A percentile compares a stretch with the other conserved stretches of the same genome.
phyloP scores from a whole-genome alignment of 2,329 filamentous ascomycete species.

The Knufia petricola region DNA sequence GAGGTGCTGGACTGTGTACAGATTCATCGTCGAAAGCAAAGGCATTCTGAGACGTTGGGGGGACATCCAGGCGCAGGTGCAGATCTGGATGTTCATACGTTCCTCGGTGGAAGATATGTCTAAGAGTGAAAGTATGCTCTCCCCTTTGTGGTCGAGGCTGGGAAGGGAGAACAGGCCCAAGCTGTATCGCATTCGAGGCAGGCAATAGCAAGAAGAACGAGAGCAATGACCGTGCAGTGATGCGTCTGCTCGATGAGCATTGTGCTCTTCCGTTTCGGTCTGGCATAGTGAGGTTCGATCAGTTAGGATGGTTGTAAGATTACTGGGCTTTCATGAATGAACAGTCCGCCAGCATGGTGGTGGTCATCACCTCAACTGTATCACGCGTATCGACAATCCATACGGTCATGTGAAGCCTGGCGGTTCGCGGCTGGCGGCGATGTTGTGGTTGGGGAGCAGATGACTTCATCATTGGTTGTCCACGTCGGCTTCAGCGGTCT shows the following conservation, averaged over 20 bases:
- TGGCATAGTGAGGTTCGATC: slow-evolving; percentile 9
- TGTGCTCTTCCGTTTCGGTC: slow-evolving; percentile 10
- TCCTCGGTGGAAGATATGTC: slow-evolving; percentile 89
- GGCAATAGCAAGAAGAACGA: slow-evolving; percentile 55
- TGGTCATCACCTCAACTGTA: too few relatives aligned
- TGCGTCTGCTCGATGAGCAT: slow-evolving; percentile 51
- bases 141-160: background rate
- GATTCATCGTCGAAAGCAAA: slow-evolving; percentile 48
- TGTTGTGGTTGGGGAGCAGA: background rate
- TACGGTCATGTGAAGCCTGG: background rate
- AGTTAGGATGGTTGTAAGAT: too few relatives aligned
- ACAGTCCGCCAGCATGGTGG: too few relatives aligned
- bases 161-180: background rate
- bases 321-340: too few relatives aligned
- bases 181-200: slow-evolving; percentile 10
- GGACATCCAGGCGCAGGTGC: slow-evolving; percentile 66
- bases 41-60: slow-evolving; percentile 36
- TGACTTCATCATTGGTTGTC: background rate
- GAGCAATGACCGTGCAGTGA: slow-evolving; percentile 54
- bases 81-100: slow-evolving; percentile 67
- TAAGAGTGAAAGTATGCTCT: slow-evolving; percentile 44
- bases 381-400: too few relatives aligned
- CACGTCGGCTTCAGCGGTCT: too few relatives aligned
- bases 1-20: slow-evolving; percentile 22
- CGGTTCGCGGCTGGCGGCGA: too few relatives aligned